Evolutionary conservation across 805 yeast species (phyloP).

Genomic region (Candida arabinofermentans): DNA sequence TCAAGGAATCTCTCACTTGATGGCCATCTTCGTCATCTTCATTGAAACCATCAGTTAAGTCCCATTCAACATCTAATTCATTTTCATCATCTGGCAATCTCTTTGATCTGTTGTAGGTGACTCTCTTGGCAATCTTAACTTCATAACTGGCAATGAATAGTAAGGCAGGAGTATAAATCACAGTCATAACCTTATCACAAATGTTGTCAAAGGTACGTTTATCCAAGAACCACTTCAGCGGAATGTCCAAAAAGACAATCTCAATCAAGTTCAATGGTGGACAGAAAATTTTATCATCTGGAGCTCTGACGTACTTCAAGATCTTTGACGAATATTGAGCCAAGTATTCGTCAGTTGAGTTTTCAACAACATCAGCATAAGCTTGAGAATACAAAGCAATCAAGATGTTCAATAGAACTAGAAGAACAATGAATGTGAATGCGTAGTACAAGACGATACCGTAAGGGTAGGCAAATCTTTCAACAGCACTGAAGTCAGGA

Average conservation of each 20-base stretch:
- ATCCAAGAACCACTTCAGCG: conserved; percentile 35
- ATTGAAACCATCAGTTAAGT: conserved; percentile 68
- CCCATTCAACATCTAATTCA: conserved; percentile 78
- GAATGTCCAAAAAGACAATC: conserved; percentile 43
- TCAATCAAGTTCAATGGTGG: conserved; percentile 84
- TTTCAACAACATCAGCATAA: conserved; percentile 72
- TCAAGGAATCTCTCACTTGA: conserved; percentile 36
- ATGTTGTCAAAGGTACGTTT: conserved; percentile 32
- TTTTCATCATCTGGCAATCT: conserved; percentile 74
- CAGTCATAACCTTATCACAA: conserved; percentile 55
- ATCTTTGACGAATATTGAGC: conserved; percentile 84
- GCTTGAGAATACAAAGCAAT: conserved; percentile 85
- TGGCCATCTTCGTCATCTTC: conserved; percentile 32
- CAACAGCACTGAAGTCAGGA: conserved; percentile 67
- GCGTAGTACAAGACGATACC: conserved; percentile 75
- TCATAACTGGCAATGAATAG: conserved; percentile 60
- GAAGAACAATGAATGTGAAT: conserved; percentile 71
- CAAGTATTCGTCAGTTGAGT: conserved; percentile 80
- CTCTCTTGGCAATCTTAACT: conserved; percentile 61
- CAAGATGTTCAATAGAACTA: conserved; percentile 74
- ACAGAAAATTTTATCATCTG: conserved; percentile 79
- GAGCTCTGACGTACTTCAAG: conserved; percentile 79
- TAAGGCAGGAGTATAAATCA: conserved; percentile 67
- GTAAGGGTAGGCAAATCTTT: conserved; percentile 76
- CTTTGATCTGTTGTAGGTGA: conserved; percentile 63